phyloP scores from a whole-genome alignment of 1,139 yeast genomes.

The Taphrina betulina region DNA sequence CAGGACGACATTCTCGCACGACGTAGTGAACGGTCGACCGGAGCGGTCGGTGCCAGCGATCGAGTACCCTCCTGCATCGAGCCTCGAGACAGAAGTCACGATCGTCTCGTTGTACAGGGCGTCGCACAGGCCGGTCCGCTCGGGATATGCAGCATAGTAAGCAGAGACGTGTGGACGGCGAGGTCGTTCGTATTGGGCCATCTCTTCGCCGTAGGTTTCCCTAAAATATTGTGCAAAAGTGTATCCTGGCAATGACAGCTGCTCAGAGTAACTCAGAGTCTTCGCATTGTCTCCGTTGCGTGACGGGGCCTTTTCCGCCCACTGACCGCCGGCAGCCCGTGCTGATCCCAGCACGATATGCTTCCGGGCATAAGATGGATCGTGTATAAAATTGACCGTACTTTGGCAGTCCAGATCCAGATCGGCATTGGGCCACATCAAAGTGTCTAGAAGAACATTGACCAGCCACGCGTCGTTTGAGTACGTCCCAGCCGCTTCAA shows the following conservation, averaged over 20 bases:
- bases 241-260: slow-evolving; percentile 45
- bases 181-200: slow-evolving; percentile 42
- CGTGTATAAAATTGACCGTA: slow-evolving; percentile 41
- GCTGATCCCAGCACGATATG: slow-evolving; percentile 43
- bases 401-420: slow-evolving; percentile 35
- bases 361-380: slow-evolving; percentile 29
- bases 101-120: slow-evolving; percentile 33
- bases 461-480: slow-evolving; percentile 39
- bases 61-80: neutral
- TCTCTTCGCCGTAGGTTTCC: slow-evolving; percentile 34
- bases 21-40: slow-evolving; percentile 21
- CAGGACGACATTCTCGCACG: slow-evolving; percentile 40
- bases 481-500: slow-evolving; percentile 23
- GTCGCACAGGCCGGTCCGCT: slow-evolving; percentile 39
- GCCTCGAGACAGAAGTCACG: slow-evolving; percentile 26
- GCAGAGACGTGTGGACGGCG: slow-evolving; percentile 42
- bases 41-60: neutral
- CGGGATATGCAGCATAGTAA: slow-evolving; percentile 43
- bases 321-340: slow-evolving; percentile 45
- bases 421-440: slow-evolving; percentile 43
- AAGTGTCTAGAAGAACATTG: slow-evolving; percentile 42
- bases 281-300: slow-evolving; percentile 34
- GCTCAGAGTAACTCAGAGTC: slow-evolving; percentile 44
- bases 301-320: slow-evolving; percentile 40
- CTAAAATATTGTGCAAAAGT: slow-evolving; percentile 41